Base-by-base conservation (phyloP, 129 eudicot species). In the Flaveria brownii region DNA sequence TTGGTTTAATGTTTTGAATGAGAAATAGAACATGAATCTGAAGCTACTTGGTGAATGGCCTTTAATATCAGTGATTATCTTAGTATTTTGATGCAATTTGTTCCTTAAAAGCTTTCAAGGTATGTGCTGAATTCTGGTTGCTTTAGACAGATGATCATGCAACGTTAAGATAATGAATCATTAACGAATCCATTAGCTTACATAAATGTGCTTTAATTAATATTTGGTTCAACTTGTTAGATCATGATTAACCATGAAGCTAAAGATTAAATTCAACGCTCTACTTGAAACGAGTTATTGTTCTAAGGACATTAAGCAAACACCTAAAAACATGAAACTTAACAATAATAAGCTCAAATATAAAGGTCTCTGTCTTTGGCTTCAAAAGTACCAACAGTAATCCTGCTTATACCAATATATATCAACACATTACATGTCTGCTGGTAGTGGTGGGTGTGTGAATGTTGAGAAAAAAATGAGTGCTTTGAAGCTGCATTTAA, bases 401-500 rank as follows among this genome's bases (percentile, higher is more conserved):
- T 4, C 33, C 33, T 28, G 0, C 33, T 28, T 28, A 28, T 1
- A 28, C 33, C 33, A 28, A 28, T 28, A 3, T 3, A 28, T 28
- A 28, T 28, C 33, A 28, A 28, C 33, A 62, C 57, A 51, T 8
- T 8, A 51, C 16, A 51, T 51, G 57, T 16, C 22, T 23, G 23
- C 17, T 26, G 25, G 52, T 33, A 23, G 42, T 14, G 77, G 80
- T 47, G 82, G 30, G 82, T 51, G 80, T 68, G 76, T 77, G 76
- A 74, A 80, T 64, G 78, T 72, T 80, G 73, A 25, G 76, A 54
- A 78, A 66, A 73, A 54, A n/a, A 11, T 14, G 75, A 55, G 79
- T 72, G 79, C 50, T 73, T 65, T 80, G 75, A 45, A 67, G 83
- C 79, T 73, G 75, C 79, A 80, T 80, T 80, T 80, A 80, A 66